Conservation (phyloP, 768 basidiomycete species). For the Auriscalpium microsporum region DNA sequence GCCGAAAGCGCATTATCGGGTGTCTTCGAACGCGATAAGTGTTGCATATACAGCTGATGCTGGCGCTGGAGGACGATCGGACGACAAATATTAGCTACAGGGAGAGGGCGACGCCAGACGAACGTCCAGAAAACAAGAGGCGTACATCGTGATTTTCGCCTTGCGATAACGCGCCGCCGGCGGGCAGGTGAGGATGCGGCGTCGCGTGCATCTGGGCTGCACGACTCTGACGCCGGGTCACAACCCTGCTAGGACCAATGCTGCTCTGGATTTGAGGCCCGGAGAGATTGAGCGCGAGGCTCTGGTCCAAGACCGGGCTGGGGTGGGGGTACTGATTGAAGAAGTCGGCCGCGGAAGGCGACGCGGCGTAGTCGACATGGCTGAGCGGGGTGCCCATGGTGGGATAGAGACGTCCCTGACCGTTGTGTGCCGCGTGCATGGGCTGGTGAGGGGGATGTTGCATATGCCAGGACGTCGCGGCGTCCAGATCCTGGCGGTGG, state of each 20-base stretch:
- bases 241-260: constrained; percentile 14
- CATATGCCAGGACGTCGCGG: constrained; percentile 13
- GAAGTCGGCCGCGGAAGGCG: constrained; percentile 11
- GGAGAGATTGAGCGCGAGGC: constrained; percentile 7
- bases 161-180: constrained; percentile 1
- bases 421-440: constrained; percentile 11
- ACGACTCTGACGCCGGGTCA: constrained; percentile 14
- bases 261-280: constrained; percentile 12
- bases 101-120: neutral
- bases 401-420: constrained; percentile 16
- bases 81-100: neutral
- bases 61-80: neutral
- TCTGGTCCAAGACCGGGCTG: constrained; percentile 1
- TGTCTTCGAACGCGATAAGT: constrained; percentile 11
- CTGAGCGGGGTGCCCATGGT: constrained; percentile 17
- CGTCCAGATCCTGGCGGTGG: constrained; percentile 15
- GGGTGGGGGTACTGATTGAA: constrained; percentile 12
- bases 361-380: constrained; percentile 10
- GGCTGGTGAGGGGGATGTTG: constrained; percentile 14
- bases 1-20: constrained; percentile 10
- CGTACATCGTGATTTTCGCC: constrained; percentile 13
- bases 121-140: neutral
- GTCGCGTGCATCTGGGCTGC: constrained; percentile 9
- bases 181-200: neutral
- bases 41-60: neutral